Conservation (phyloP, 2,329 filamentous ascomycete species). For the Alternaria metachromatica region DNA sequence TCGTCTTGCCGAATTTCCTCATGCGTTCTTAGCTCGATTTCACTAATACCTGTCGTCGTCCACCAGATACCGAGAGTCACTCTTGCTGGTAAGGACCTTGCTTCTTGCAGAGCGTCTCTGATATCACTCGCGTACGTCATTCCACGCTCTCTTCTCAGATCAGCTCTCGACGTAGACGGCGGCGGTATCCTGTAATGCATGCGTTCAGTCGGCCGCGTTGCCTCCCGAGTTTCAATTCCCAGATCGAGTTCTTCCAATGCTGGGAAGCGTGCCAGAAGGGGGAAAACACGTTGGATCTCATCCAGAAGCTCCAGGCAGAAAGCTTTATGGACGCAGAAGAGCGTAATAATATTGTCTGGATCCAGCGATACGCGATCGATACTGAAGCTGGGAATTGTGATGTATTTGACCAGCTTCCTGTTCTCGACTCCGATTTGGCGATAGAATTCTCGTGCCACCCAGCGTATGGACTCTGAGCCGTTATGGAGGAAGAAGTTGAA, state of each 20-base stretch:
- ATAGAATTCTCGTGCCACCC: not conserved
- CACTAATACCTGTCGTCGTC: not conserved
- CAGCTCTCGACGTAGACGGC: not conserved
- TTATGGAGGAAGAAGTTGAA: not conserved
- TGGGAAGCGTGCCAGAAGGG: not conserved
- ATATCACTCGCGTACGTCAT: not conserved
- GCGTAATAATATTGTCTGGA: not conserved
- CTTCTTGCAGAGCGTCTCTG: not conserved
- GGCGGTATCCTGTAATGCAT: not conserved
- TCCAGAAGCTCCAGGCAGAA: not conserved
- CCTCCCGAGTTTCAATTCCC: not conserved
- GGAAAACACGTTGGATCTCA: not conserved
- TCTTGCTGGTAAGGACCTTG: not conserved
- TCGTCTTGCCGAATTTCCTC: not conserved
- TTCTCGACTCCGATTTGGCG: not conserved
- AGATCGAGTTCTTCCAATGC: not conserved
- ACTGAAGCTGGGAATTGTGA: not conserved
- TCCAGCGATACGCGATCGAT: not conserved
- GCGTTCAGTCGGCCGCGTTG: not conserved
- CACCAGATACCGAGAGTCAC: not conserved
- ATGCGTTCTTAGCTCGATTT: not conserved
- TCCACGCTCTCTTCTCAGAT: not conserved
- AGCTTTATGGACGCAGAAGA: not conserved
- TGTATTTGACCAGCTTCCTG: not conserved
- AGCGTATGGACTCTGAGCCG: not conserved